phyloP scores from a whole-genome alignment of 257 asterid genomes.

The Verbena officinalis region DNA sequence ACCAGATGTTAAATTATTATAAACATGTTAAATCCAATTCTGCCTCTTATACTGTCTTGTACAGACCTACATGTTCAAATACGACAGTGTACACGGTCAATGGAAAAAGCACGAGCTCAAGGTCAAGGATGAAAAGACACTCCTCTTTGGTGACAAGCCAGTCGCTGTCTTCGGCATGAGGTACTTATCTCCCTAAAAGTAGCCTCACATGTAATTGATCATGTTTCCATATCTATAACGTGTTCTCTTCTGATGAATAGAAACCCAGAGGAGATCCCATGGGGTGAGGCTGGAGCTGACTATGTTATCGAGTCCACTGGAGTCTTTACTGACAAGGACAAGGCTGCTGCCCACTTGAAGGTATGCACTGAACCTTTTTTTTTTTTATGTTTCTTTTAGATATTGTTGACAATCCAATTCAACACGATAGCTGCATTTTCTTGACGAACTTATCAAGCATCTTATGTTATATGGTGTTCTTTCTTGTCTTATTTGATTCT shows the following conservation, averaged over 20 bases:
- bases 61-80: constrained; percentile 92
- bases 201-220: background rate
- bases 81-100: constrained; percentile 84
- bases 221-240: background rate
- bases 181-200: constrained; percentile 30
- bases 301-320: constrained; percentile 84
- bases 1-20: background rate
- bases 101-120: constrained; percentile 70
- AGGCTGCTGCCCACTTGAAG: constrained; percentile 91
- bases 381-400: background rate
- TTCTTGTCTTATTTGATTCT: constrained; percentile 1
- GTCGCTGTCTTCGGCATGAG: constrained; percentile 71
- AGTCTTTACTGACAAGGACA: constrained; percentile 76
- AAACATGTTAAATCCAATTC: background rate
- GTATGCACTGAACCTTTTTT: constrained; percentile 23
- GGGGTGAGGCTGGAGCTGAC: constrained; percentile 85
- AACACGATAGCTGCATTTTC: background rate
- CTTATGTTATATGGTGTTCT: background rate
- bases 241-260: constrained; percentile 31
- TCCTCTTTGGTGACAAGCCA: constrained; percentile 72
- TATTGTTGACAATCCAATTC: background rate
- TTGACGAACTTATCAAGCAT: background rate
- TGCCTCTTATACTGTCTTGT: background rate
- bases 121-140: constrained; percentile 79
- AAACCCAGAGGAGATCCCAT: constrained; percentile 91